Evolutionary conservation across 768 basidiomycete genomes (phyloP), one percentile per base, ranked within the genome.

Genomic region (Cubamyces sp.): DNA sequence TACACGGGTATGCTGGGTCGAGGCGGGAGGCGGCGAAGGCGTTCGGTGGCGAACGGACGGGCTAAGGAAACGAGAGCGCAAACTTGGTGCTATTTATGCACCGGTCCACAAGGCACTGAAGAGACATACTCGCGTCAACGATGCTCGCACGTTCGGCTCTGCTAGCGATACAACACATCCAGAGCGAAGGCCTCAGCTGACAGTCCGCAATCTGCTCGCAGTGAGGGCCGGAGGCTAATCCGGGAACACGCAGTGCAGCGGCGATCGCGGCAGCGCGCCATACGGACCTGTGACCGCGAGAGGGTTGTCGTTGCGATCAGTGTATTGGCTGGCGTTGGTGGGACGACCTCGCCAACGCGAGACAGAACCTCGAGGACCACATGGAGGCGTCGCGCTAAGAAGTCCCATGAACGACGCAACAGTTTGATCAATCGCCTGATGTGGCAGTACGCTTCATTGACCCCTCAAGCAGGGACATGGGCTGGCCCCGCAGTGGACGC

Each of bases 321-420:
- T 25, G 19, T 18, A 43, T 21, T 39, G 34, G 23, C 9, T 28
- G 46, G 52, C 9, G 54, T 28, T 49, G 52, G 53, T 34, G 26
- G 19, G 18, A 5, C 43, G 15, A 25, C 23, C 25, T 54, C 53
- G 52, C 52, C 11, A 30, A 47, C 34, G 34, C 30, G 21, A 19
- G n/a, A 14, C 49, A 43, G 57, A 59, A 52, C 40, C 57, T 12
- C 6, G 6, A 23, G n/a, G 52, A 54, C 53, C 60, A 61, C 47
- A 61, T 61, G 60, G 52, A 43, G 46, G 52, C 23, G 19, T 47
- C 21, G 25, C 53, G 47, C 52, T 61, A 54, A 54, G 21, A 16
- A 23, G 39, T 21, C 60, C 60, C 60, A 47, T 54, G 60, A 21
- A 59, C 57, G 40, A 21, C 28, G 11, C 39, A 23, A 12, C 16